These are phyloP conservation scores for Prinsepia uniflora DNA, from an alignment of 306 rosid species.

Conservation along the genomic window DNA sequence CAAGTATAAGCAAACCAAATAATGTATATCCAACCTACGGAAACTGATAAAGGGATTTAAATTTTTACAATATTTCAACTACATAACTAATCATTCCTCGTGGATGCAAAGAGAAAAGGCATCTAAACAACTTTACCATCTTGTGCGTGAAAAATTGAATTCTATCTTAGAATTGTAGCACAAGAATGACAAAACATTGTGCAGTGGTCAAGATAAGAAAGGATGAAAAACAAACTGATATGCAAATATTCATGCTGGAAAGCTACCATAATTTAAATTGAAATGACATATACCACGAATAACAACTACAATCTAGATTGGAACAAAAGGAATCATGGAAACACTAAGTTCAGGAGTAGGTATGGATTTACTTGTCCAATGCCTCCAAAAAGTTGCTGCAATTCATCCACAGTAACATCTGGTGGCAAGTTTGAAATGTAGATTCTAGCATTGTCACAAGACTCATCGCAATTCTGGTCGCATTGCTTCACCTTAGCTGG, in stretches of 20 bases:
- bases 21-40: neutral
- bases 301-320: neutral
- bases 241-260: too few relatives aligned
- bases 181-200: too few relatives aligned
- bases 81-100: neutral
- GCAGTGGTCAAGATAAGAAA: neutral
- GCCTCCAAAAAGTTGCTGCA: constrained; percentile 92
- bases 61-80: neutral
- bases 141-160: too few relatives aligned
- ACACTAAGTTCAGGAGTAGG: constrained; percentile 27
- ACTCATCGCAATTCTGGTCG: constrained; percentile 74
- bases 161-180: too few relatives aligned
- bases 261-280: neutral
- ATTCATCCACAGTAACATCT: constrained; percentile 84
- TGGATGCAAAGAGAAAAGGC: neutral
- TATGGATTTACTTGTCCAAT: constrained; percentile 85
- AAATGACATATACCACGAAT: neutral
- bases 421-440: constrained; percentile 93
- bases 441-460: constrained; percentile 95
- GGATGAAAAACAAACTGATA: neutral
- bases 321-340: neutral
- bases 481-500: constrained; percentile 86
- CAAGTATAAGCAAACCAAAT: neutral
- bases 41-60: neutral
- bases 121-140: neutral